phyloP scores from a whole-genome alignment of 345 rosid species.

The Nephelium lappaceum region DNA sequence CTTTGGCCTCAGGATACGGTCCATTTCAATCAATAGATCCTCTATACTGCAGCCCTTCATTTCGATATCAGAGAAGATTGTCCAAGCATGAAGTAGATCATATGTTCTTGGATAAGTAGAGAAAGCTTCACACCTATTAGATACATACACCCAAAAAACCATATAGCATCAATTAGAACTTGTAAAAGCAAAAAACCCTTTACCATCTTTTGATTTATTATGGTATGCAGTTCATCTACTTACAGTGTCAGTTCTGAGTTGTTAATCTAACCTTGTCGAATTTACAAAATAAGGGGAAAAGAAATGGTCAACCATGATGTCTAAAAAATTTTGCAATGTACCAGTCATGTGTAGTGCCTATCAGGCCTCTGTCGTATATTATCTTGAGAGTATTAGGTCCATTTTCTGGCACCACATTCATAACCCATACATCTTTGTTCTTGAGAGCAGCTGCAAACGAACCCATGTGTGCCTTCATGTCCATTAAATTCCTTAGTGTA shows the following conservation, averaged over 20 bases:
- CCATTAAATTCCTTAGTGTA: conserved; percentile 41
- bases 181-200: neutral
- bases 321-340: conserved; percentile 6
- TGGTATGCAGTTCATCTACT: neutral
- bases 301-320: too few species aligned
- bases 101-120: conserved; percentile 42
- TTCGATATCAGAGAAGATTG: conserved; percentile 31
- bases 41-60: conserved; percentile 35
- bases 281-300: neutral
- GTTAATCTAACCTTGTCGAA: neutral
- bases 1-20: conserved; percentile 39
- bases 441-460: conserved; percentile 46
- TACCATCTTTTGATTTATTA: neutral
- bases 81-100: conserved; percentile 36
- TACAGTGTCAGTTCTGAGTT: neutral
- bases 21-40: conserved; percentile 46
- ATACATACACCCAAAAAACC: neutral
- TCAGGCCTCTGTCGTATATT: conserved; percentile 36
- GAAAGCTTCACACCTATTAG: conserved; percentile 40
- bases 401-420: conserved; percentile 35
- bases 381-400: conserved; percentile 35
- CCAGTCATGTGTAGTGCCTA: conserved; percentile 37
- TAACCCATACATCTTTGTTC: conserved; percentile 41
- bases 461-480: conserved; percentile 46
- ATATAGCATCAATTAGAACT: neutral